Base-by-base conservation (phyloP, 805 yeast species). In the Saturnispora halmiae region DNA sequence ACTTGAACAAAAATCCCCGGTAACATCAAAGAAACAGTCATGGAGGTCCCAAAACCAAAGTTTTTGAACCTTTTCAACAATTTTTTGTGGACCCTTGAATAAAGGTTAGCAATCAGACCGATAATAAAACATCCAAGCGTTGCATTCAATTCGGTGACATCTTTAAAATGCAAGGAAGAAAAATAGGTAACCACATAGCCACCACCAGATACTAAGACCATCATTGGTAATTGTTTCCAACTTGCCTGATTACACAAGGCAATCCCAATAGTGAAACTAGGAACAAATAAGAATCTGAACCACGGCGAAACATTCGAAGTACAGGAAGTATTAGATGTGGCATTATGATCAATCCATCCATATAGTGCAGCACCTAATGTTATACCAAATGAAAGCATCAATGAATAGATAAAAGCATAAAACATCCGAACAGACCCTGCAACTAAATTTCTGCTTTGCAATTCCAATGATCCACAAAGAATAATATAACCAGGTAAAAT, bases 341-440 rank as follows among this genome's bases (percentile, higher is more conserved):
- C 94, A 47, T 68, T 60, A n/a, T 65, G 56, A 52, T 88, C 95
- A 41, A 86, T 82, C 96, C 96, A 90, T 4, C 97, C 97, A 56
- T 84, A 90, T 31, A 90, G 65, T 0, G 94, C 94, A 4, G 95
- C 84, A 1, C 97, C 97, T 42, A 90, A 64, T 0, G 96, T 87
- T 48, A 90, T 84, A 33, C 97, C 97, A 62, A 90, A 90, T 7
- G 95, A 92, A 38, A 88, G 67, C 62, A 88, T 86, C 48, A 88
- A 61, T 3, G 96, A 87, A 56, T 90, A 90, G 35, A 90, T 86
- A 51, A 88, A 80, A 8, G 97, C 96, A 60, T 90, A 90, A 57
- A 90, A 88, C 96, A 90, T 90, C 58, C 97, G 69, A 38, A 90
- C 96, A 1, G 95, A 72, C 0, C 97, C 97, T 0, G 96, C 94